phyloP scores from a whole-genome alignment of 495 filamentous ascomycete genomes.

The Penicillium lagena region DNA sequence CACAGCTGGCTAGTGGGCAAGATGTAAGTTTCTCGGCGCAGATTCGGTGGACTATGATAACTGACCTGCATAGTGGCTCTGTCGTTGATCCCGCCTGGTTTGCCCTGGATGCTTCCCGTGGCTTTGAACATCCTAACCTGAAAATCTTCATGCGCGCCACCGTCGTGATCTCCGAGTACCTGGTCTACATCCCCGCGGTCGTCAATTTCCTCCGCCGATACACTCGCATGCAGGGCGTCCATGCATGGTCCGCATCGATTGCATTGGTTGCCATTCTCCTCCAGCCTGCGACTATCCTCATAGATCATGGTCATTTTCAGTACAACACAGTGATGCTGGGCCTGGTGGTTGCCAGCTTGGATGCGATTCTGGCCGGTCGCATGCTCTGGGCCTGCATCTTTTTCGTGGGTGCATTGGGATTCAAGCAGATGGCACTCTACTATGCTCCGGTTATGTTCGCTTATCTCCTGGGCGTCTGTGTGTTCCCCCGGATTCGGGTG shows the following conservation, averaged over 20 bases:
- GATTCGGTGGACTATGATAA: background rate
- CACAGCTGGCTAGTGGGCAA: conserved; percentile 92
- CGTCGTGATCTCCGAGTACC: conserved; percentile 81
- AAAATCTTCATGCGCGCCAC: conserved; percentile 96
- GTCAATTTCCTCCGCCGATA: conserved; percentile 78
- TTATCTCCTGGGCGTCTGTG: conserved; percentile 79
- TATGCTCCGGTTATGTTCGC: conserved; percentile 91
- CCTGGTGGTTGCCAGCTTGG: conserved; percentile 75
- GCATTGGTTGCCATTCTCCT: conserved; percentile 85
- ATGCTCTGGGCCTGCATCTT: conserved; percentile 85
- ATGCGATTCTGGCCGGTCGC: conserved; percentile 77
- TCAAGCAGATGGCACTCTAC: conserved; percentile 99
- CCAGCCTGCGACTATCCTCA: conserved; percentile 85
- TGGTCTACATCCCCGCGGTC: conserved; percentile 79
- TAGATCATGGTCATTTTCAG: conserved; percentile 98
- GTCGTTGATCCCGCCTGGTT: conserved; percentile 82
- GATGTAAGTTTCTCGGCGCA: conserved; percentile 44
- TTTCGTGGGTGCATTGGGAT: conserved; percentile 87
- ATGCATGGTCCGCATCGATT: conserved; percentile 71
- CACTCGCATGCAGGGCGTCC: conserved; percentile 63
- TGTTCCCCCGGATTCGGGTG: conserved; percentile 67
- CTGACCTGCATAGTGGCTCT: conserved; percentile 49
- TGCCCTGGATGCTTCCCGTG: conserved; percentile 76
- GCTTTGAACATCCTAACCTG: conserved; percentile 65
- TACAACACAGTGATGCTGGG: conserved; percentile 99